phyloP scores from a whole-genome alignment of 495 filamentous ascomycete genomes.

The Hypoxylon fragiforme region DNA sequence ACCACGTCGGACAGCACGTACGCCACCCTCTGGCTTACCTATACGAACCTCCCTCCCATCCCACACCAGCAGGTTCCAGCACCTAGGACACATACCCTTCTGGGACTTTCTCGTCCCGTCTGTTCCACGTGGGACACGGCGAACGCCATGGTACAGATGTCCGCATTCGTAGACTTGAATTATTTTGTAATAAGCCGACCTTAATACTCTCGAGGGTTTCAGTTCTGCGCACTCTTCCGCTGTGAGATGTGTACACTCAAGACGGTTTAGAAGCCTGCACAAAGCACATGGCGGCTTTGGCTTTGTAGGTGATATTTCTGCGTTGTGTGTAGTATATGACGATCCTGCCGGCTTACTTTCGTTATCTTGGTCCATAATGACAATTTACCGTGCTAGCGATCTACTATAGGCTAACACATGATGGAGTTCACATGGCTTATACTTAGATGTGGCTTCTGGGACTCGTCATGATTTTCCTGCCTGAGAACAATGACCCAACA shows the following conservation, averaged over 20 bases:
- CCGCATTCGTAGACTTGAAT: slow-evolving; percentile 16
- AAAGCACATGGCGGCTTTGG: not conserved
- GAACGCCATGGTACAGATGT: not conserved
- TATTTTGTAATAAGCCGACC: not conserved
- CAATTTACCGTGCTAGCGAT: too few species aligned
- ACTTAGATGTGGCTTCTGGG: too few species aligned
- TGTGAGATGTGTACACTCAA: slow-evolving; percentile 17
- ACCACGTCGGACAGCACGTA: not conserved
- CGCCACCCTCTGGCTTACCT: slow-evolving; percentile 7
- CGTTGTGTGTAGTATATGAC: too few species aligned
- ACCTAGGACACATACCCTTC: slow-evolving; percentile 14
- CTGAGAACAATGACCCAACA: too few species aligned
- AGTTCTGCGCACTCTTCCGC: slow-evolving; percentile 7
- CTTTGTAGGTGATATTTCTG: too few species aligned
- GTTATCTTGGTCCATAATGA: too few species aligned
- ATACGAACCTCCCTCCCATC: slow-evolving; percentile 7
- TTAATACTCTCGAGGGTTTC: not conserved
- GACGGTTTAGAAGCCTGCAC: not conserved
- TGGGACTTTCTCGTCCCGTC: not conserved
- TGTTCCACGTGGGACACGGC: not conserved
- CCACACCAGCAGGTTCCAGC: slow-evolving; percentile 11
- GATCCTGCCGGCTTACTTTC: too few species aligned
- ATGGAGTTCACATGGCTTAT: too few species aligned
- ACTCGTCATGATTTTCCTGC: too few species aligned
- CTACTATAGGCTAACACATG: too few species aligned